Evolutionary conservation across 177 flowering plant species (phyloP).

Genomic region (Vitis hybrid): DNA sequence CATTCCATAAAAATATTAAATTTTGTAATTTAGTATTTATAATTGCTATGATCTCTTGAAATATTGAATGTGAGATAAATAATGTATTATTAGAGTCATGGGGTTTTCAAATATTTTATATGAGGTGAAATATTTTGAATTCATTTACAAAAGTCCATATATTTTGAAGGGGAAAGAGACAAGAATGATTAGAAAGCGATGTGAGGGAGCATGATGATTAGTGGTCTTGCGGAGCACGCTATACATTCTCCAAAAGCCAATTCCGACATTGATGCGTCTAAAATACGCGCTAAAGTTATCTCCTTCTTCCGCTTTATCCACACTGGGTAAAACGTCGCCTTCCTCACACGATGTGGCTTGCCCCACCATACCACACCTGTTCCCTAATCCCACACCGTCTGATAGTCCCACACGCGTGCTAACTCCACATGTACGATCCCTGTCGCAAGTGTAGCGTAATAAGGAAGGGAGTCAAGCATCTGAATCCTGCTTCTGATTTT

Average conservation of each 20-base stretch:
- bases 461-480: background rate
- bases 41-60: too few species aligned
- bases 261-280: slow-evolving; percentile 14
- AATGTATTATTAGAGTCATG: too few species aligned
- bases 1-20: too few species aligned
- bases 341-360: background rate
- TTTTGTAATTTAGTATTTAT: too few species aligned
- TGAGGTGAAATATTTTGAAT: too few species aligned
- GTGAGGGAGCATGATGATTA: background rate
- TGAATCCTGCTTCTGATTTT: background rate
- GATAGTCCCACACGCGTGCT: too few species aligned
- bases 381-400: background rate
- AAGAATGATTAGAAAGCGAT: background rate
- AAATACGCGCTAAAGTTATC: slow-evolving; percentile 6
- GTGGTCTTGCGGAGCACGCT: background rate
- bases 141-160: background rate
- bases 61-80: too few species aligned
- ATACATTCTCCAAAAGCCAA: background rate
- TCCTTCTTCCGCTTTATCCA: background rate
- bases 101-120: background rate
- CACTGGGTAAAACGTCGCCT: background rate
- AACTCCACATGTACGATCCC: background rate
- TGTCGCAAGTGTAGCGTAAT: background rate
- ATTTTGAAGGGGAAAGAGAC: too few species aligned
- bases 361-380: background rate